These are phyloP conservation scores for Clonostachys sp. DNA, from an alignment of 2,329 filamentous ascomycete species.

Conservation along the genomic window DNA sequence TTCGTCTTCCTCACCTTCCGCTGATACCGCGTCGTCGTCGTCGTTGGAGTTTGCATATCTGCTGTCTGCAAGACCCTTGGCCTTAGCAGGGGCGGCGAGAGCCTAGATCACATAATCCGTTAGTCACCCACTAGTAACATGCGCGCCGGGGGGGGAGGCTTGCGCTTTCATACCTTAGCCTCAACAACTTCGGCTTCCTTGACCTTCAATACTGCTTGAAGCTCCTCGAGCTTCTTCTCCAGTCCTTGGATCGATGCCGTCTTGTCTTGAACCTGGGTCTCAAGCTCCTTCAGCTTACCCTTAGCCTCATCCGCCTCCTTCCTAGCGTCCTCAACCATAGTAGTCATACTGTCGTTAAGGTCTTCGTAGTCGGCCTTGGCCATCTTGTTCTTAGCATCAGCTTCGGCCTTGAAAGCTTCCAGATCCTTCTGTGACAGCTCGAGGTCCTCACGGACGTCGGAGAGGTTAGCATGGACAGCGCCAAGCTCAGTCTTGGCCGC, in stretches of 20 bases:
- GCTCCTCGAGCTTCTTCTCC: slow-evolving; percentile 42
- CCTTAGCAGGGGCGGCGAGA: slow-evolving; percentile 32
- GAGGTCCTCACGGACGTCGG: slow-evolving; percentile 32
- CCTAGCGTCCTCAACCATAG: slow-evolving; percentile 55
- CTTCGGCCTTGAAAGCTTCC: slow-evolving; percentile 44
- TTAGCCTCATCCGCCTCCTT: slow-evolving; percentile 47
- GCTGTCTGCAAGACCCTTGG: slow-evolving; percentile 50
- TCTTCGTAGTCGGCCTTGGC: slow-evolving; percentile 56
- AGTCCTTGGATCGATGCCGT: slow-evolving; percentile 19
- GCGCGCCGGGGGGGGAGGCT: background rate
- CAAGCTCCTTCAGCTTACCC: slow-evolving; percentile 38
- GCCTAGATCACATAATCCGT: slow-evolving; percentile 25
- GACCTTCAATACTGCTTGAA: slow-evolving; percentile 53
- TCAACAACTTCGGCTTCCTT: slow-evolving; percentile 62
- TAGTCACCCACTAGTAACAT: background rate
- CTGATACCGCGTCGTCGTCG: slow-evolving; percentile 24
- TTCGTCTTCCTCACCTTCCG: slow-evolving; percentile 56
- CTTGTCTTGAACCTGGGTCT: background rate
- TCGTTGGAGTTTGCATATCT: slow-evolving; percentile 41
- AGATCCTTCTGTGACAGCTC: slow-evolving; percentile 46
- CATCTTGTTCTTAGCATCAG: slow-evolving; percentile 48
- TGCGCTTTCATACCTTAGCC: slow-evolving; percentile 42
- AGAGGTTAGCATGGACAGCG: slow-evolving; percentile 24
- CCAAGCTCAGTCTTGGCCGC: slow-evolving; percentile 32
- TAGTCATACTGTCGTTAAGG: slow-evolving; percentile 58